These are phyloP conservation scores for Rhizopus stolonifer DNA, from an alignment of 371 early-diverging fungal species.

Conservation along the genomic window DNA sequence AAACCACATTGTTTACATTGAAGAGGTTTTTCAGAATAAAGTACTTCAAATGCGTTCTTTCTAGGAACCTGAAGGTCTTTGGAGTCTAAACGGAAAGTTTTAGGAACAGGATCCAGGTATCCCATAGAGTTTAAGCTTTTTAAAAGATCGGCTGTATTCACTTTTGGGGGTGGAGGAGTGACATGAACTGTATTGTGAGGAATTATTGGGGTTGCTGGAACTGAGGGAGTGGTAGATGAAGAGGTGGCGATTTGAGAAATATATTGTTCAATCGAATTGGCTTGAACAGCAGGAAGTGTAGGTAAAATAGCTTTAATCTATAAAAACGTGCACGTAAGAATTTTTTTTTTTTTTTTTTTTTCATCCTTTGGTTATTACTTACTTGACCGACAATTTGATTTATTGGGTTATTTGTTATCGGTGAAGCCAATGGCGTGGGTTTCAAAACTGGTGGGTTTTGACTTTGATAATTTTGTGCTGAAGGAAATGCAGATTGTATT, in stretches of 20 bases:
- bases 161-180: not conserved
- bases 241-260: slow-evolving; percentile 29
- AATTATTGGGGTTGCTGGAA: too few species aligned
- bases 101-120: slow-evolving; percentile 18
- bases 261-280: slow-evolving; percentile 37
- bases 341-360: not conserved
- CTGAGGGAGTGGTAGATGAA: not conserved
- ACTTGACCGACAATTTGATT: slow-evolving; percentile 37
- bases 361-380: not conserved
- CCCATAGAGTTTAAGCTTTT: slow-evolving; percentile 44
- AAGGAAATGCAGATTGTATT: slow-evolving; percentile 28
- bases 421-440: not conserved
- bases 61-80: slow-evolving; percentile 52
- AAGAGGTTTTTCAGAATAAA: slow-evolving; percentile 75
- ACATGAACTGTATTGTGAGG: too few species aligned
- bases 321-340: too few species aligned
- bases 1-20: slow-evolving; percentile 93
- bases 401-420: slow-evolving; percentile 15
- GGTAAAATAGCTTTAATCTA: slow-evolving; percentile 49
- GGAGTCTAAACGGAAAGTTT: slow-evolving; percentile 35
- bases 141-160: slow-evolving; percentile 34
- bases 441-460: not conserved
- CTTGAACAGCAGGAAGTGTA: slow-evolving; percentile 37
- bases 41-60: slow-evolving; percentile 58
- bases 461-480: slow-evolving; percentile 1